Conservation (phyloP, 345 rosid genomes). For the Pistacia integerrima region DNA sequence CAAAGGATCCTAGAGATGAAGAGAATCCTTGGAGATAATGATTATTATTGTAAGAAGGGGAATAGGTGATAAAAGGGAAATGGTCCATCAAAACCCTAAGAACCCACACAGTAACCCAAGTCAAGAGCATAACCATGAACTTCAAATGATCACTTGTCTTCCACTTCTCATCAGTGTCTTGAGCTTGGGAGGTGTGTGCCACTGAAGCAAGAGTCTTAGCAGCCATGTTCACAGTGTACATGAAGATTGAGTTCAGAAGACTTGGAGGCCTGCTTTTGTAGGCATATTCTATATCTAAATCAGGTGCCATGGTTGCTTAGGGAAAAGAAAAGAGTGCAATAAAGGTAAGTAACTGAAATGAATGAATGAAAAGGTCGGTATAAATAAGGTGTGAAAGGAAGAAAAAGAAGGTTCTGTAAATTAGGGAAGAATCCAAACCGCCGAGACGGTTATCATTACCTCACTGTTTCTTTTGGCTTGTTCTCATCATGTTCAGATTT, state of each 20-base stretch:
- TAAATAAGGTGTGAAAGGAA: background rate
- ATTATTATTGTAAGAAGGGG: slow-evolving; percentile 7
- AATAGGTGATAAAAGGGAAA: slow-evolving; percentile 35
- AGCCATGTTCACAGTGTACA: slow-evolving; percentile 64
- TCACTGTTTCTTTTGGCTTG: background rate
- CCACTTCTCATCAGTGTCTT: slow-evolving; percentile 47
- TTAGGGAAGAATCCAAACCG: background rate
- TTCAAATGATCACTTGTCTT: slow-evolving; percentile 61
- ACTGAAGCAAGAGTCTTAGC: slow-evolving; percentile 60
- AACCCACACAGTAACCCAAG: slow-evolving; percentile 64
- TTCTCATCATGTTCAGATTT: too few species aligned
- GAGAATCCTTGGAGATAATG: slow-evolving; percentile 9
- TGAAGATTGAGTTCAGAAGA: slow-evolving; percentile 58
- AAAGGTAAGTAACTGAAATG: too few species aligned
- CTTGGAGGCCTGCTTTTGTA: slow-evolving; percentile 38
- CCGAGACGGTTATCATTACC: background rate
- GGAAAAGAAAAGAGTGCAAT: background rate
- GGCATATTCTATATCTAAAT: slow-evolving; percentile 19
- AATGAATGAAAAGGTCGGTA: background rate
- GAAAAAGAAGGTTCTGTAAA: too few species aligned
- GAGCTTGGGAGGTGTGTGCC: slow-evolving; percentile 46
- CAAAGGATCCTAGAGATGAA: slow-evolving; percentile 2
- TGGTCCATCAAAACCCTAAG: slow-evolving; percentile 64
- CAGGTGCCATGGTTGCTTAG: slow-evolving; percentile 12
- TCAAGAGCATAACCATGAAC: slow-evolving; percentile 69